These are phyloP conservation scores for Gossypium trilobum DNA, from an alignment of 441 rosid species.

Conservation along the genomic window DNA sequence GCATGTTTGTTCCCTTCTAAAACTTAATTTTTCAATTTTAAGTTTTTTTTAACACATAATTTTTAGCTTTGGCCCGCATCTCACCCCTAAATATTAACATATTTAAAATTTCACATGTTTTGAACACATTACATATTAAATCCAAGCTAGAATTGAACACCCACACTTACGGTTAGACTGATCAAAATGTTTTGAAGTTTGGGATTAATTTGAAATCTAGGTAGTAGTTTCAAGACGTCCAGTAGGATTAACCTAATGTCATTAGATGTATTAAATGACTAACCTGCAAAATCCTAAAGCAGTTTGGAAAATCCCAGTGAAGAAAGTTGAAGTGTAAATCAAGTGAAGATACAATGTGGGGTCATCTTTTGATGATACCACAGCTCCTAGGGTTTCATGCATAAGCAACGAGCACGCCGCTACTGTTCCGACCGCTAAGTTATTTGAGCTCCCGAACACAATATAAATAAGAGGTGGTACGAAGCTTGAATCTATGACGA, in stretches of 20 bases:
- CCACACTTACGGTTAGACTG: too few relatives aligned
- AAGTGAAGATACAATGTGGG: slow-evolving; percentile 56
- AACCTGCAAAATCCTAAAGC: slow-evolving; percentile 54
- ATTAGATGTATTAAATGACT: neutral
- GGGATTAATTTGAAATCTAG: neutral
- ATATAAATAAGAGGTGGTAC: slow-evolving; percentile 75
- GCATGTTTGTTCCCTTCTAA: too few relatives aligned
- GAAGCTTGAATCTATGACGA: slow-evolving; percentile 65
- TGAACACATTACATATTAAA: too few relatives aligned
- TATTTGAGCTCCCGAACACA: slow-evolving; percentile 68
- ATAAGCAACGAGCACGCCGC: slow-evolving; percentile 69
- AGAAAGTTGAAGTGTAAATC: slow-evolving; percentile 56
- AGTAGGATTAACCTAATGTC: neutral
- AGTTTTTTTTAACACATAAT: too few relatives aligned
- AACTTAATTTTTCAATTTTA: too few relatives aligned
- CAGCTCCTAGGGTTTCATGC: slow-evolving; percentile 34
- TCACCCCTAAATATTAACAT: too few relatives aligned
- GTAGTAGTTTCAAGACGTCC: neutral
- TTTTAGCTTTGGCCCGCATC: too few relatives aligned
- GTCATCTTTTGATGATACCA: slow-evolving; percentile 28
- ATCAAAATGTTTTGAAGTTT: too few relatives aligned
- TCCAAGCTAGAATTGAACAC: too few relatives aligned
- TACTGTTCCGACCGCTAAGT: slow-evolving; percentile 71
- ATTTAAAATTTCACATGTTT: too few relatives aligned
- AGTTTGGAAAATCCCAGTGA: slow-evolving; percentile 66